Evolutionary conservation across 768 basidiomycete species (phyloP).

Genomic region (Porphyrellus cyaneotinctus): DNA sequence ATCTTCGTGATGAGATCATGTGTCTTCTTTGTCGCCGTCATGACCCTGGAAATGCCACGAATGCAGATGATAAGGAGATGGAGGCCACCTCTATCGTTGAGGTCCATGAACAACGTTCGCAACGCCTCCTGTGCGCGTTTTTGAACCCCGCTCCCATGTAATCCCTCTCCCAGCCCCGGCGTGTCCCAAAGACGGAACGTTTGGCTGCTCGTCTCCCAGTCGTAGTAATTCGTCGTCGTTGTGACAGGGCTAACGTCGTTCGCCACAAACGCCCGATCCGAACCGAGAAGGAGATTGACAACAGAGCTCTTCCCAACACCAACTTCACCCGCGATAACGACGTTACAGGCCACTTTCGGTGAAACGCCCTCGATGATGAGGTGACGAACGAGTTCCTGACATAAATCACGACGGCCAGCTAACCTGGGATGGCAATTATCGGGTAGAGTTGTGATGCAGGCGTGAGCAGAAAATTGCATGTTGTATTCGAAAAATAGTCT

Average conservation of each 20-base stretch:
- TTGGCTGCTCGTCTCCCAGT: slow-evolving; percentile 8
- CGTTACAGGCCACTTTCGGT: slow-evolving; percentile 21
- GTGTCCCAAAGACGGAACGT: slow-evolving; percentile 30
- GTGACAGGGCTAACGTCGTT: slow-evolving; percentile 20
- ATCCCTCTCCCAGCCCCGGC: slow-evolving; percentile 26
- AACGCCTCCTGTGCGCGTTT: slow-evolving; percentile 19
- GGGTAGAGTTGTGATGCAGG: slow-evolving; percentile 20
- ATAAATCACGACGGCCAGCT: slow-evolving; percentile 16
- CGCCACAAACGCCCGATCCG: slow-evolving; percentile 16
- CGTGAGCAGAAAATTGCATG: slow-evolving; percentile 33
- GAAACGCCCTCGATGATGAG: slow-evolving; percentile 17
- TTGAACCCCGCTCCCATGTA: slow-evolving; percentile 14
- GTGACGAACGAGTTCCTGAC: slow-evolving; percentile 14
- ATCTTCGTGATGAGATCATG: slow-evolving; percentile 16
- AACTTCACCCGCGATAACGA: slow-evolving; percentile 24
- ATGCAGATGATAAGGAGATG: slow-evolving; percentile 29
- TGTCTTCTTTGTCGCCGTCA: slow-evolving; percentile 16
- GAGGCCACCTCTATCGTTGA: slow-evolving; percentile 19
- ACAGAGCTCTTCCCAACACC: slow-evolving; percentile 30
- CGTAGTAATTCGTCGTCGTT: slow-evolving; percentile 7
- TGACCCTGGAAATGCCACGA: slow-evolving; percentile 15
- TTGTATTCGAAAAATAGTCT: slow-evolving; percentile 20
- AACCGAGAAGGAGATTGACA: slow-evolving; percentile 24
- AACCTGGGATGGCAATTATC: slow-evolving; percentile 22
- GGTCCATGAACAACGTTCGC: slow-evolving; percentile 19